These are phyloP conservation scores for Fraxinus paxiana DNA, from an alignment of 305 asterid genomes.

Conservation along the genomic window DNA sequence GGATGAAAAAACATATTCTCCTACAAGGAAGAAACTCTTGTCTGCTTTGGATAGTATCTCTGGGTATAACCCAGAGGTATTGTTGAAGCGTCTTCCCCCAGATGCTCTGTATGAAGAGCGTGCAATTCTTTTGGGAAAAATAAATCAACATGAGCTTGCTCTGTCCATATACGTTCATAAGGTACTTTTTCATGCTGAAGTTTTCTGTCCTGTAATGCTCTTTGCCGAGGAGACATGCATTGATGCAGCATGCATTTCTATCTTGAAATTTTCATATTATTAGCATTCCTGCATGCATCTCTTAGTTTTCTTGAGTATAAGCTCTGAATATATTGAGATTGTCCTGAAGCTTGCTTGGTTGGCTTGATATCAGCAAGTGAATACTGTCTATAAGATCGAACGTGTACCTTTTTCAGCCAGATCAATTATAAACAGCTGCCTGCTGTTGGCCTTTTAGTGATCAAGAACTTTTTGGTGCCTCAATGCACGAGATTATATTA, in stretches of 20 bases:
- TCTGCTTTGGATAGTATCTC: slow-evolving; percentile 85
- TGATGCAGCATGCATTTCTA: slow-evolving; percentile 14
- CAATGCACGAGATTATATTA: slow-evolving; percentile 5
- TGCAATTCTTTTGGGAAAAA: slow-evolving; percentile 84
- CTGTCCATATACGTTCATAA: slow-evolving; percentile 84
- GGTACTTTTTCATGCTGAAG: slow-evolving; percentile 43
- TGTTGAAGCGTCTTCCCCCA: slow-evolving; percentile 80
- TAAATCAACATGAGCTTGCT: slow-evolving; percentile 96
- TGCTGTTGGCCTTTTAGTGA: slow-evolving; percentile 10
- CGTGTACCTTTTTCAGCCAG: not conserved
- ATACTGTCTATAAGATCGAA: not conserved
- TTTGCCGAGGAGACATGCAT: slow-evolving; percentile 17
- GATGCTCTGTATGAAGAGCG: slow-evolving; percentile 92
- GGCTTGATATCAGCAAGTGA: slow-evolving; percentile 15
- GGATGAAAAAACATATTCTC: slow-evolving; percentile 82
- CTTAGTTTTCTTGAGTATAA: not conserved
- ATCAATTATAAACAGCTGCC: slow-evolving; percentile 7
- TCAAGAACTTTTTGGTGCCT: slow-evolving; percentile 19
- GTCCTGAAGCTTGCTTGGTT: not conserved
- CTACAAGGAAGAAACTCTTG: slow-evolving; percentile 84
- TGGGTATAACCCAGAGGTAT: slow-evolving; percentile 76
- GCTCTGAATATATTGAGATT: not conserved
- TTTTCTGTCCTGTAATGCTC: slow-evolving; percentile 14
- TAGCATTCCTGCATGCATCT: not conserved
- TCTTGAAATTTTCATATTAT: slow-evolving; percentile 13